Evolutionary conservation across 1,284 basidiomycete species (phyloP), one percentile per base, ranked within the genome.

Genomic region (Sanghuangporus baumii): DNA sequence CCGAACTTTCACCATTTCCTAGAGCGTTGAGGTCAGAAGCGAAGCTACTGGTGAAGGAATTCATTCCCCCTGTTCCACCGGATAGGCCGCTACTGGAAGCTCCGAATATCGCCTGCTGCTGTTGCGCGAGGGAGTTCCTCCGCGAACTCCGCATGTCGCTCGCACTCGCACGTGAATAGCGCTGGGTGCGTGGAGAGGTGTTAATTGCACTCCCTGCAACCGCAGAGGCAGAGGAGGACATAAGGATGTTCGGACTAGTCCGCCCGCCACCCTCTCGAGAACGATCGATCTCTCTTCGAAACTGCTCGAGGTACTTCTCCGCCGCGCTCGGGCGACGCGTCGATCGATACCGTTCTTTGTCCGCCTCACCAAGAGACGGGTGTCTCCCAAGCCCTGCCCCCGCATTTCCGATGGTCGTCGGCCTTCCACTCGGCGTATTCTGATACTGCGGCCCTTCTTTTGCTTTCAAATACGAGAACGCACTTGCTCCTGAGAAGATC

Each of bases 241-340:
- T 31, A 31, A 3, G 26, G 26, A 31, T 31, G 26, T 31, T 31
- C 26, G 26, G 26, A 31, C 26, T 31, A 31, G 26, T 31, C 26
- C 26, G 16, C 6, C 40, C 40, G n/a, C 43, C 43, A 46, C 7
- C 11, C 16, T 8, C 52, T 6, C 12, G 23, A 46, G 16, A 16
- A 18, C 56, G 51, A 55, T 64, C 63, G 40, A 64, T 57, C 48
- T 69, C 69, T 50, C 52, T 68, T 23, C 71, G 71, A 31, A 75
- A 70, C 57, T 72, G 70, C 57, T 75, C 75, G 26, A 75, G 70
- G 8, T 75, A 75, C 20, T 66, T 67, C 64, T 76, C 74, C 2
- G 76, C 76, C n/a, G 70, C 72, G 62, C 75, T 75, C 16, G 69
- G 54, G 36, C 70, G 69, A 3, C 71, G 68, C 52, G 34, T 20